A percentile compares a stretch with the other conserved stretches of the same genome.
phyloP scores from a whole-genome alignment of 2,329 filamentous ascomycete species.

The Pleomassaria siparia region DNA sequence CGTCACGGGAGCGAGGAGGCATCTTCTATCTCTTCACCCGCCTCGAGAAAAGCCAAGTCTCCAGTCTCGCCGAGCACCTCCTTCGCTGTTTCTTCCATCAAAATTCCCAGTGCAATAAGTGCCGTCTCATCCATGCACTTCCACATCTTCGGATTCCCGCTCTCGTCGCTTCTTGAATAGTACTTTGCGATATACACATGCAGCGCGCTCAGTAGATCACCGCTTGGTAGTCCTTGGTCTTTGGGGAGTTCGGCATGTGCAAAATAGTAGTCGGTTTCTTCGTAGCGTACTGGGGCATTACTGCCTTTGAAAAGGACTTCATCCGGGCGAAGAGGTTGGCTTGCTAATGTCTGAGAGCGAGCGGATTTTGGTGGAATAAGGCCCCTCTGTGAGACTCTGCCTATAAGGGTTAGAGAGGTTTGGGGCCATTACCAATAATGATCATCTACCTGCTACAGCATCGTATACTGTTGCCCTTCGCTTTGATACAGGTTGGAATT shows the following conservation, averaged over 20 bases:
- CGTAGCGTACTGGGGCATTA: constrained; percentile 66
- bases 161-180: constrained; percentile 50
- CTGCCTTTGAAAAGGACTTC: constrained; percentile 69
- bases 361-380: constrained; percentile 42
- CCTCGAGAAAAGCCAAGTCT: constrained; percentile 71
- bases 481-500: constrained; percentile 16
- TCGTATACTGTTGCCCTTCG: constrained; percentile 66
- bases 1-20: constrained; percentile 1
- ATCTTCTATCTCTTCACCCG: constrained; percentile 21
- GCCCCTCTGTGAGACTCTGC: constrained; percentile 50
- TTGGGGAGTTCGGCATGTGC: constrained; percentile 61
- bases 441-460: constrained; percentile 64
- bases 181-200: constrained; percentile 69
- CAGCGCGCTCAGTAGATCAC: constrained; percentile 68
- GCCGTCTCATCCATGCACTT: constrained; percentile 77
- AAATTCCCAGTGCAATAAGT: constrained; percentile 71
- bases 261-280: constrained; percentile 72
- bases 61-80: constrained; percentile 65
- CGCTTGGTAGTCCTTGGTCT: constrained; percentile 61
- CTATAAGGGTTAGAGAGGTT: constrained; percentile 21
- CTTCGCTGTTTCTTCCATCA: constrained; percentile 70
- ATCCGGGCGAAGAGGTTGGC: constrained; percentile 61
- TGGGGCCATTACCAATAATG: not conserved
- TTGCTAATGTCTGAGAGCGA: constrained; percentile 31
- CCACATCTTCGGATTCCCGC: constrained; percentile 41